Percentiles rank a stretch among this genome's conserved stretches.
Conservation (phyloP, 805 yeast species). For the Lachancea lanzarotensis region DNA sequence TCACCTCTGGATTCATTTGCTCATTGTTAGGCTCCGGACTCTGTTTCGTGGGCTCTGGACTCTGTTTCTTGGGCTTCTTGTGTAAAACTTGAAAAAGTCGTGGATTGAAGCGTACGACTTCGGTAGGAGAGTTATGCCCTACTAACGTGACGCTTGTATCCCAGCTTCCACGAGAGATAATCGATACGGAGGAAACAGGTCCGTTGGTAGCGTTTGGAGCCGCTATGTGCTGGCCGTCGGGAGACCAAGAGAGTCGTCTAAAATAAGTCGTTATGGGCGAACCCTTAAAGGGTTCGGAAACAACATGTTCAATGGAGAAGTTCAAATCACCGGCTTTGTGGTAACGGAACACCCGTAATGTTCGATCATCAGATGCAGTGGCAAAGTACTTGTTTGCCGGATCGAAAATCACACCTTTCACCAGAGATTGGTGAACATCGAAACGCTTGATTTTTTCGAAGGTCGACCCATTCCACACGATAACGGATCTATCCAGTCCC, state of each 20-base stretch:
- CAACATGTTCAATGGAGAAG: slow-evolving; percentile 78
- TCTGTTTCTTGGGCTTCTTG: slow-evolving; percentile 8
- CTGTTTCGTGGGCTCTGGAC: neutral
- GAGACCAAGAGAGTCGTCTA: slow-evolving; percentile 81
- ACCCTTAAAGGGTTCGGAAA: slow-evolving; percentile 76
- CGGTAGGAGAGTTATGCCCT: slow-evolving; percentile 84
- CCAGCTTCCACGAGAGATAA: slow-evolving; percentile 76
- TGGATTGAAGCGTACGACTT: slow-evolving; percentile 71
- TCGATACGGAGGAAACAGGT: slow-evolving; percentile 66
- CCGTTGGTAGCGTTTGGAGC: slow-evolving; percentile 84
- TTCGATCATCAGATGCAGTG: slow-evolving; percentile 92
- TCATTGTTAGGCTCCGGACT: neutral
- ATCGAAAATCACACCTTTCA: slow-evolving; percentile 94
- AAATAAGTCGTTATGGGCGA: slow-evolving; percentile 92
- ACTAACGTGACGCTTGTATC: slow-evolving; percentile 64
- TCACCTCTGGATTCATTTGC: neutral
- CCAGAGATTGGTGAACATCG: slow-evolving; percentile 91
- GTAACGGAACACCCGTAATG: slow-evolving; percentile 81
- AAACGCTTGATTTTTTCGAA: slow-evolving; percentile 80
- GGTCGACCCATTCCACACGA: slow-evolving; percentile 89
- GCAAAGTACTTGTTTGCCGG: slow-evolving; percentile 98
- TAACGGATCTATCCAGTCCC: slow-evolving; percentile 87
- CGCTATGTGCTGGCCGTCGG: slow-evolving; percentile 82
- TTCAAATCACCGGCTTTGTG: slow-evolving; percentile 68
- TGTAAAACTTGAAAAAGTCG: slow-evolving; percentile 39